These are phyloP conservation scores for Aaosphaeria pasadenensis DNA, from an alignment of 2,329 filamentous ascomycete species.

Conservation along the genomic window DNA sequence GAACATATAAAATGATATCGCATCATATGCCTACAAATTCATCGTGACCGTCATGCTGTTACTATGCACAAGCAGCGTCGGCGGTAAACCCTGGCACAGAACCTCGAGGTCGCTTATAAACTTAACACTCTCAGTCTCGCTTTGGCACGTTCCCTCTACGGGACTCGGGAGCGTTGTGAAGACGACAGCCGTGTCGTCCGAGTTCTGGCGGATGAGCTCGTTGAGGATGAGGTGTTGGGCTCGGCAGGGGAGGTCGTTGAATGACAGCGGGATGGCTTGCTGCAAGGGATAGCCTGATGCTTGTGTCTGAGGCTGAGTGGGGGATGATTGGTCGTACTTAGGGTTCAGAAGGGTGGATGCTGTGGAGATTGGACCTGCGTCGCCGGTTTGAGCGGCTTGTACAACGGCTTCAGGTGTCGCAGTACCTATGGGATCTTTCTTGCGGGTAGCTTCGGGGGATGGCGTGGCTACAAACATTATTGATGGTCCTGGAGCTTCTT, in stretches of 20 bases:
- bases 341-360: slow-evolving; percentile 3
- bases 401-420: background rate
- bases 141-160: slow-evolving; percentile 69
- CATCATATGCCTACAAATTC: slow-evolving; percentile 53
- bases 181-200: slow-evolving; percentile 64
- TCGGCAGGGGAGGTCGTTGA: slow-evolving; percentile 81
- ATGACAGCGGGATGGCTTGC: slow-evolving; percentile 67
- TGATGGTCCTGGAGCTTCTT: slow-evolving; percentile 64
- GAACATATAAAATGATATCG: background rate
- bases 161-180: slow-evolving; percentile 84
- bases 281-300: slow-evolving; percentile 53
- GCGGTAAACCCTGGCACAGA: slow-evolving; percentile 72
- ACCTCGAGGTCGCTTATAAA: slow-evolving; percentile 79
- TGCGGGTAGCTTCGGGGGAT: slow-evolving; percentile 13
- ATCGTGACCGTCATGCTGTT: slow-evolving; percentile 90
- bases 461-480: slow-evolving; percentile 69
- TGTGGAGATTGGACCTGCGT: background rate
- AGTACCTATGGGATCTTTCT: slow-evolving; percentile 17
- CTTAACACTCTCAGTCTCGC: slow-evolving; percentile 66
- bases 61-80: slow-evolving; percentile 74
- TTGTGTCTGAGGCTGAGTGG: slow-evolving; percentile 4
- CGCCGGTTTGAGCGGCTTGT: no score
- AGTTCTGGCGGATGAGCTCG: slow-evolving; percentile 64
- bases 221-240: slow-evolving; percentile 86
- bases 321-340: slow-evolving; percentile 5